Evolutionary conservation across 805 yeast genomes (phyloP), one percentile per base, ranked within the genome.

Genomic region (Yamadazyma nakazawae): DNA sequence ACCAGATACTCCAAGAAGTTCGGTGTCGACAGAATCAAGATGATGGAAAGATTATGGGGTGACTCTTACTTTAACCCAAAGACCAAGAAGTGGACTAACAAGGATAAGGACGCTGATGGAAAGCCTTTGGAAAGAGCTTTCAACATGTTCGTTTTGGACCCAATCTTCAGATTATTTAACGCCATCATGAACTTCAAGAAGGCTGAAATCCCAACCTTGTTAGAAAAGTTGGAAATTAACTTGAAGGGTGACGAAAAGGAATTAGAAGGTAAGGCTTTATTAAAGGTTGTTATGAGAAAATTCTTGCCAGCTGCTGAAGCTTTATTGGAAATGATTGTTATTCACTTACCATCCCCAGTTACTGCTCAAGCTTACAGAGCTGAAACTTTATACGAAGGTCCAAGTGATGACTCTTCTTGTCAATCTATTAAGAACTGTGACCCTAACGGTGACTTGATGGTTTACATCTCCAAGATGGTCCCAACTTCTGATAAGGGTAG

Each of bases 281-380:
- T 92, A 75, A 92, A 92, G 88, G 85, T 89, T 68, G 97, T 91
- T 72, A 94, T 92, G 98, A 89, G 95, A 82, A 92, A 94, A 81
- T 92, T 94, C 92, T 84, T 92, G 80, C 99, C 99, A 78, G 98
- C 98, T 76, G 98, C 99, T 67, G 98, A 92, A 72, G 99, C 99
- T 69, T 82, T 92, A 74, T 80, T 92, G 77, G 98, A 92, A 84
- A 92, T 92, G 99, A 90, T 94, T 79, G 85, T 91, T 69, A 79
- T 92, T 66, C 97, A 92, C 82, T 85, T 92, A 75, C 99, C 99
- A 78, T 94, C 98, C 61, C 99, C 99, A 78, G 95, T 90, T 72
- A 92, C 98, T 66, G 98, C 99, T 74, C 98, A 94, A 82, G 75
- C 74, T 72, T 92, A 92, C 95, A 91, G 99, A 88, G 98, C 97